Evolutionary conservation across 305 asterid species (phyloP), one percentile per base, ranked within the genome.

Genomic region (Fraxinus sp.): DNA sequence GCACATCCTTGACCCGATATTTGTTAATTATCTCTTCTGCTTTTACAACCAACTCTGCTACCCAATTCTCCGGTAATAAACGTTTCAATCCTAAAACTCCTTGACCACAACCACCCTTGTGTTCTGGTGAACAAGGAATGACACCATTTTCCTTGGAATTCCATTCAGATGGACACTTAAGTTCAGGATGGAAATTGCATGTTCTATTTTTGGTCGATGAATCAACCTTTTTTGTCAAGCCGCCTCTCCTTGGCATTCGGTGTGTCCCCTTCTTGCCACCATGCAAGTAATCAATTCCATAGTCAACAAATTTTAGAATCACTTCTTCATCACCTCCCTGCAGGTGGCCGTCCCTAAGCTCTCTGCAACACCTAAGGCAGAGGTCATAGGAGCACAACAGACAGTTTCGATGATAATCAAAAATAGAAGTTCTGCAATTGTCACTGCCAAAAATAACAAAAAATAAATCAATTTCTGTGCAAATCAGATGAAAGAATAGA

Each of bases 281-380:
- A 86, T 90, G 93, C 86, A 92, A 81, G 83, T 90, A 92, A 0
- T 35, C 77, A 1, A 37, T 4, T 20, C 94, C 94, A 7, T 86
- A 88, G 74, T 93, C 88, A 7, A 70, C 10, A 81, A 81, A 89
- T 55, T 76, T 49, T 26, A 79, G n/a, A 22, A 74, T 55, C 2
- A 59, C 86, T 78, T 86, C 90, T 83, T 78, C 30, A 68, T 90
- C 90, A 80, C 87, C 86, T 72, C 90, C 93, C 83, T 78, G 86
- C 20, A 91, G 82, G 72, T 55, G 36, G 36, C 94, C 94, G 41
- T 86, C 84, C 80, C 97, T 87, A 57, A 93, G 83, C 84, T 93
- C 97, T 80, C 59, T 86, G 82, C 94, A 92, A 85, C 97, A 93
- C 57, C 24, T 83, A 76, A 93, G 94, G 80, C 97, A 93, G 24